Evolutionary conservation across 306 rosid species (phyloP).

Genomic region (Begonia fuchsioides): DNA sequence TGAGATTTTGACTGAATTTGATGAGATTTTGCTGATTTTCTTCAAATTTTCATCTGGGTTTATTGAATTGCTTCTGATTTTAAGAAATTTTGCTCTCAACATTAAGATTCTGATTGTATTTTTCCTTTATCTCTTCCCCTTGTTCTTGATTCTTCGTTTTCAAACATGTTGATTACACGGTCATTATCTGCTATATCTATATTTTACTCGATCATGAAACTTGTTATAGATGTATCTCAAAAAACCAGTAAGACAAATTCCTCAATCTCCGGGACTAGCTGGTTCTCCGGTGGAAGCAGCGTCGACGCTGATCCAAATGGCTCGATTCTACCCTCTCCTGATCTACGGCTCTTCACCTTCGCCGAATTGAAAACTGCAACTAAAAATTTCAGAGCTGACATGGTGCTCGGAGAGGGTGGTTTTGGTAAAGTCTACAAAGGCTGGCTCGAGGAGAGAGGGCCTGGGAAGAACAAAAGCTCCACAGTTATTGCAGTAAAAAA

Average conservation of each 20-base stretch:
- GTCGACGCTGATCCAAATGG: constrained; percentile 39
- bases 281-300: constrained; percentile 39
- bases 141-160: too few relatives aligned
- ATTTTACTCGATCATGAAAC: constrained; percentile 5
- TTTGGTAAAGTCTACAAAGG: constrained; percentile 88
- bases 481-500: constrained; percentile 78
- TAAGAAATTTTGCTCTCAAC: too few relatives aligned
- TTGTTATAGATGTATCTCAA: constrained; percentile 29
- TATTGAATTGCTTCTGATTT: neutral
- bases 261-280: constrained; percentile 40
- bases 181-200: too few relatives aligned
- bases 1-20: too few relatives aligned
- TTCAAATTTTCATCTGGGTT: constrained; percentile 9
- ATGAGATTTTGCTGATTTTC: neutral
- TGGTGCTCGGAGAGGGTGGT: constrained; percentile 90
- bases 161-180: too few relatives aligned
- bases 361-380: constrained; percentile 64
- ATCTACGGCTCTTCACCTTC: constrained; percentile 53
- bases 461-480: constrained; percentile 33
- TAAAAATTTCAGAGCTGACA: constrained; percentile 60
- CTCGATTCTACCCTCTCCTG: constrained; percentile 53
- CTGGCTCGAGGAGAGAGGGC: constrained; percentile 64
- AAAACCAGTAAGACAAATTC: constrained; percentile 36
- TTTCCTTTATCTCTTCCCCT: neutral
- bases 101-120: neutral